Percentiles rank a stretch among this genome's conserved stretches.
Evolutionary conservation across 2,329 filamentous ascomycete species (phyloP).

Genomic region (Ophioceras dolichostomum): DNA sequence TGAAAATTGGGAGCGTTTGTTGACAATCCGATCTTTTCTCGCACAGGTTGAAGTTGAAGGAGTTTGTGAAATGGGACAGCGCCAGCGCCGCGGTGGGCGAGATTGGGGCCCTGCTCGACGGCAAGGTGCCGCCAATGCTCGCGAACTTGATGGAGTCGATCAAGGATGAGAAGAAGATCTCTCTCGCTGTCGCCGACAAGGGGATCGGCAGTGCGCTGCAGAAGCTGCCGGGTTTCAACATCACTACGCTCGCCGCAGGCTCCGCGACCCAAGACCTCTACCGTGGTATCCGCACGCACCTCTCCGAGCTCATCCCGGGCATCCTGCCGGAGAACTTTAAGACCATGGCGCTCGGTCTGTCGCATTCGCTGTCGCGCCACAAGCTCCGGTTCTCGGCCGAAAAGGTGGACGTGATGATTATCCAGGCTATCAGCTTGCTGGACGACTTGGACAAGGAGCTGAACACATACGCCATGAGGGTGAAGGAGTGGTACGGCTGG

Average conservation of each 20-base stretch:
- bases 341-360: conserved; percentile 91
- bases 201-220: conserved; percentile 88
- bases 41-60: conserved; percentile 78
- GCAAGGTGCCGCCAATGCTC: conserved; percentile 86
- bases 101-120: conserved; percentile 76
- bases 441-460: conserved; percentile 98
- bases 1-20: too few relatives aligned
- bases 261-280: conserved; percentile 78
- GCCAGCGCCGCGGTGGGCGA: conserved; percentile 84
- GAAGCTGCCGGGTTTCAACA: conserved; percentile 77
- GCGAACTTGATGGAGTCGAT: conserved; percentile 72
- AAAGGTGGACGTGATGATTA: conserved; percentile 99
- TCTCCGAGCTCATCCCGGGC: conserved; percentile 82
- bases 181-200: conserved; percentile 83
- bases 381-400: conserved; percentile 98
- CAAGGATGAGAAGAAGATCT: conserved; percentile 96
- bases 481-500: conserved; percentile 99
- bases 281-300: conserved; percentile 84
- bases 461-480: conserved; percentile 97
- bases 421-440: conserved; percentile 86
- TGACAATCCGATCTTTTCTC: too few relatives aligned
- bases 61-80: conserved; percentile 95
- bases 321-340: conserved; percentile 75
- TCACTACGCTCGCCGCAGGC: conserved; percentile 71
- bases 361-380: conserved; percentile 91